phyloP scores from a whole-genome alignment of 495 filamentous ascomycete genomes.

The Xylaria telfairii region DNA sequence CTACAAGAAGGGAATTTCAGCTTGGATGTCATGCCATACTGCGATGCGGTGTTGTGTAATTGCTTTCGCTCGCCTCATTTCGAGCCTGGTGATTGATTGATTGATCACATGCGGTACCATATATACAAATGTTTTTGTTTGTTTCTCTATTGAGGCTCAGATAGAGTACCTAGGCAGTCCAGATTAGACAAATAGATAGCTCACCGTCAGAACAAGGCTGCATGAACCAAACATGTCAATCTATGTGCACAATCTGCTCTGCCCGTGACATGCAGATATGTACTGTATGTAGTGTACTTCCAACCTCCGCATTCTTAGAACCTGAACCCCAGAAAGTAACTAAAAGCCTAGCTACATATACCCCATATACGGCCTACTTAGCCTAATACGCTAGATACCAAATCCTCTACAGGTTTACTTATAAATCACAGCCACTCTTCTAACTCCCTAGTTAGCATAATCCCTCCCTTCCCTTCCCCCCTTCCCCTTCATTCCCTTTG shows the following conservation, averaged over 20 bases:
- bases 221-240: not conserved
- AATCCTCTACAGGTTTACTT: not conserved
- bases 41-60: not conserved
- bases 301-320: not conserved
- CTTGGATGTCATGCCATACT: not conserved
- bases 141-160: not conserved
- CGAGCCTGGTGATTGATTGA: not conserved
- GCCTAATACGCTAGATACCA: too few relatives aligned
- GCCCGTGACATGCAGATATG: too few relatives aligned
- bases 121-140: not conserved
- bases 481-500: not conserved
- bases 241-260: not conserved
- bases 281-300: too few relatives aligned
- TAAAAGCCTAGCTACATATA: not conserved
- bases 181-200: not conserved
- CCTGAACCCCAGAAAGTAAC: not conserved
- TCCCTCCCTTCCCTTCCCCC: not conserved
- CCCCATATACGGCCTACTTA: too few relatives aligned
- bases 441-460: too few relatives aligned
- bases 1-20: not conserved
- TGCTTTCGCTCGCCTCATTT: not conserved
- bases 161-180: not conserved
- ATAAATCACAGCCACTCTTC: not conserved
- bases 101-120: not conserved
- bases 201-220: not conserved